phyloP scores from a whole-genome alignment of 306 rosid species.

The Castanospermum australe region DNA sequence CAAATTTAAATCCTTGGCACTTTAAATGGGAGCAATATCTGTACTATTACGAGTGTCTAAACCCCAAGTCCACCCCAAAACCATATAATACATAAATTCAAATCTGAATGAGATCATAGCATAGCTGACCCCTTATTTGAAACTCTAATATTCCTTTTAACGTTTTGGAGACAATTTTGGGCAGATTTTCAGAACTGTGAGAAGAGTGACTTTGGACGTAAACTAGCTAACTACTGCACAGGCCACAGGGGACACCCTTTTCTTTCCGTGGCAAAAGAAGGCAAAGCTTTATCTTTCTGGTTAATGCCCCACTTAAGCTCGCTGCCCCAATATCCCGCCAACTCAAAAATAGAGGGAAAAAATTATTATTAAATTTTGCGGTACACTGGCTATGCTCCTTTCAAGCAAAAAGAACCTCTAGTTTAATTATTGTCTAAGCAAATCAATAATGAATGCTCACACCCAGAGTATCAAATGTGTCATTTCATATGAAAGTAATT shows the following conservation, averaged over 20 bases:
- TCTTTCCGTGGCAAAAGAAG: constrained; percentile 10
- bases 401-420: no score
- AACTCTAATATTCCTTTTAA: constrained; percentile 19
- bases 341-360: no score
- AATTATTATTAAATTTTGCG: no score
- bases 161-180: constrained; percentile 7
- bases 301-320: constrained; percentile 12
- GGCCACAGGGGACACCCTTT: background rate
- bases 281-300: constrained; percentile 23
- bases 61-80: constrained; percentile 14
- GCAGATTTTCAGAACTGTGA: constrained; percentile 31
- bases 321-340: background rate
- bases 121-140: constrained; percentile 24
- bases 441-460: no score
- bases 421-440: background rate
- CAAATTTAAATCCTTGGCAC: constrained; percentile 24
- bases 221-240: constrained; percentile 3
- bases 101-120: constrained; percentile 13
- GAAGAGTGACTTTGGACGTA: constrained; percentile 19
- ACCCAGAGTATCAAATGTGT: constrained; percentile 1
- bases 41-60: constrained; percentile 30
- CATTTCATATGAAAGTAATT: background rate
- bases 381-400: no score
- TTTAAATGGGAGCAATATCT: constrained; percentile 24
- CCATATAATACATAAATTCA: background rate